Base-by-base conservation (phyloP, 345 rosid genomes). In the Syzygium oleosum region DNA sequence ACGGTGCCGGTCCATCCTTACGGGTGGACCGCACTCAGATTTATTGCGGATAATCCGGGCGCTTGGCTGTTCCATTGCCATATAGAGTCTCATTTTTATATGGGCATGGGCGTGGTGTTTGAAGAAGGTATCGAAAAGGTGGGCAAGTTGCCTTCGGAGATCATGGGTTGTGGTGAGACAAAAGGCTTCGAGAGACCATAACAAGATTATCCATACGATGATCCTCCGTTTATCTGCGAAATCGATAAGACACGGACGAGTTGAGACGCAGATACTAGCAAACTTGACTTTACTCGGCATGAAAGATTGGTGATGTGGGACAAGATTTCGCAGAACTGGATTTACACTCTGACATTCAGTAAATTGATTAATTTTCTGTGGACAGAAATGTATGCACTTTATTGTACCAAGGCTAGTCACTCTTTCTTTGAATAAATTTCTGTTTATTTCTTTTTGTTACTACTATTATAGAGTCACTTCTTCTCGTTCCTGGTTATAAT, bases 1-100 rank as follows among this genome's bases (percentile, higher is more conserved):
- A 94, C 97, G 12, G 98, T 95, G 46, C 92, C 94, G 2, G 91
- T 95, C 1, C 97, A 95, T 85, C 94, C 91, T 16, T 93, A 87
- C 14, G 94, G 97, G 0, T 95, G 97, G 97, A 95, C 96, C 0
- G 96, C 95, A 21, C 83, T 95, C 90, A 89, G 96, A 78, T 96
- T 21, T 55, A 25, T 55, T 19, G 58, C 3, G 3, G 58, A 55
- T 55, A 55, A 21, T 55, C 58, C 25, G 4, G 25, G 58, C 58
- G 4, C 0, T 55, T 55, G 25, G 58, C 9, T 10, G 11, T 55
- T 55, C 58, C 11, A 3, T 55, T 55, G 25, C 58, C 25, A 7
- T 7, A 19, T 7, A 54, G 25, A 54, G 25, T 7, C 58, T 54
- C 25, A 54, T 54, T 54, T 54, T 23, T 19, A 54, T 54, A 23